Evolutionary conservation across 768 basidiomycete species (phyloP).

Genomic region (Lyophyllum atratum): DNA sequence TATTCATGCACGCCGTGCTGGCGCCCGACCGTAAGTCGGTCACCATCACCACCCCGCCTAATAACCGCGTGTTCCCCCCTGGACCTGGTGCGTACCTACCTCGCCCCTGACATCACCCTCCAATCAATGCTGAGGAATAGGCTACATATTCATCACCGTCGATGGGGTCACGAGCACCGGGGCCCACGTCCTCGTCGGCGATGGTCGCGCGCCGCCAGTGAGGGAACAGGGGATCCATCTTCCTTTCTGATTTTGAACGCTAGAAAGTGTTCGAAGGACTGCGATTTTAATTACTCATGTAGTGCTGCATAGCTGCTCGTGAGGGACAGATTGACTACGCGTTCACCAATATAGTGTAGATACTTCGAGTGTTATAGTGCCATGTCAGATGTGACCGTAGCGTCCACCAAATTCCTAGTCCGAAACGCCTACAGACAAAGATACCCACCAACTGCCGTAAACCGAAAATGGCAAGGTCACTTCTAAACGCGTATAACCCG

Average conservation of each 20-base stretch:
- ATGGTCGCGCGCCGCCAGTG: conserved; percentile 38
- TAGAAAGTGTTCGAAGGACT: too few relatives aligned
- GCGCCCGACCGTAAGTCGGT: conserved; percentile 32
- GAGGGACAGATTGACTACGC: too few relatives aligned
- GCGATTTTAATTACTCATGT: too few relatives aligned
- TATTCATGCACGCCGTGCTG: conserved; percentile 35
- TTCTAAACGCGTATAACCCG: too few relatives aligned
- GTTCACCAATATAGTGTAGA: too few relatives aligned
- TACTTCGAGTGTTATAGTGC: too few relatives aligned
- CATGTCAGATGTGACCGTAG: too few relatives aligned
- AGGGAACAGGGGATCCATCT: conserved; percentile 29
- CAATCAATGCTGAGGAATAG: conserved; percentile 7
- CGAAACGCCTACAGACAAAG: too few relatives aligned
- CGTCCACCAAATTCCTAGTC: too few relatives aligned
- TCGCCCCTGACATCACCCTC: background rate
- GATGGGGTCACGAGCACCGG: conserved; percentile 38
- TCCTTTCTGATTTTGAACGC: background rate
- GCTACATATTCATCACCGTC: conserved; percentile 28
- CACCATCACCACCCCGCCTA: conserved; percentile 36
- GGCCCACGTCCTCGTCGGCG: conserved; percentile 37
- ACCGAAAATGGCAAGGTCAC: too few relatives aligned
- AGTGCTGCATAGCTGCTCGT: too few relatives aligned
- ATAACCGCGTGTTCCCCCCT: conserved; percentile 40
- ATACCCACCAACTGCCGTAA: too few relatives aligned
- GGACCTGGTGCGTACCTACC: background rate